Conservation (phyloP, 305 asterid species). For the Fraxinus nigra region DNA sequence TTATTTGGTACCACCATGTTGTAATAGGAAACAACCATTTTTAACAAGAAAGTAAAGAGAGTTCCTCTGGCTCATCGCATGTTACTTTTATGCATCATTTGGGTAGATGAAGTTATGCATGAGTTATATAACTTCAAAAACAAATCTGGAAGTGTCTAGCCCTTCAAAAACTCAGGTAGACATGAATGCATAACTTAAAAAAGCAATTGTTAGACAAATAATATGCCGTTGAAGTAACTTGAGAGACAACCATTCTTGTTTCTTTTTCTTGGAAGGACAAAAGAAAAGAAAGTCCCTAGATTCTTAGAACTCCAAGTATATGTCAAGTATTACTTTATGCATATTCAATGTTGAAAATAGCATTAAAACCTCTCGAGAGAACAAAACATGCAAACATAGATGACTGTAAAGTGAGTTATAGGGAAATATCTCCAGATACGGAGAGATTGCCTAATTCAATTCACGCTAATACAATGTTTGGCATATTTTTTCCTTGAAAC, state of each 20-base stretch:
- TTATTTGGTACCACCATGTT: neutral
- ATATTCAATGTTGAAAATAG: neutral
- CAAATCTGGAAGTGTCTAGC: neutral
- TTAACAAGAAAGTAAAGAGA: slow-evolving; percentile 5
- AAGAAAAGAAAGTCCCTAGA: neutral
- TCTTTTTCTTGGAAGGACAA: neutral
- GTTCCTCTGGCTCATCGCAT: neutral
- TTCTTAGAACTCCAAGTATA: neutral
- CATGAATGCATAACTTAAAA: neutral
- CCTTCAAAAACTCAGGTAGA: slow-evolving; percentile 17
- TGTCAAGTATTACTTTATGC: neutral
- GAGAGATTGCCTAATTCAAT: neutral
- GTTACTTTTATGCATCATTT: neutral
- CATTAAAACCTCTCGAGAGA: neutral
- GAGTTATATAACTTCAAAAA: neutral
- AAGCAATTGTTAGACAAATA: neutral
- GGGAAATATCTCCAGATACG: neutral
- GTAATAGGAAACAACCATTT: neutral
- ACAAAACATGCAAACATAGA: neutral
- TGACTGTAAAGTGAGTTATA: neutral
- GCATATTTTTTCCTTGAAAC: neutral
- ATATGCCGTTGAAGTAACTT: neutral
- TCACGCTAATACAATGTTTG: neutral
- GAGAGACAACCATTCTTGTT: neutral
- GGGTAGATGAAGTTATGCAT: neutral